Base-by-base conservation (phyloP, 345 rosid genomes). In the Cochlearia excelsa region DNA sequence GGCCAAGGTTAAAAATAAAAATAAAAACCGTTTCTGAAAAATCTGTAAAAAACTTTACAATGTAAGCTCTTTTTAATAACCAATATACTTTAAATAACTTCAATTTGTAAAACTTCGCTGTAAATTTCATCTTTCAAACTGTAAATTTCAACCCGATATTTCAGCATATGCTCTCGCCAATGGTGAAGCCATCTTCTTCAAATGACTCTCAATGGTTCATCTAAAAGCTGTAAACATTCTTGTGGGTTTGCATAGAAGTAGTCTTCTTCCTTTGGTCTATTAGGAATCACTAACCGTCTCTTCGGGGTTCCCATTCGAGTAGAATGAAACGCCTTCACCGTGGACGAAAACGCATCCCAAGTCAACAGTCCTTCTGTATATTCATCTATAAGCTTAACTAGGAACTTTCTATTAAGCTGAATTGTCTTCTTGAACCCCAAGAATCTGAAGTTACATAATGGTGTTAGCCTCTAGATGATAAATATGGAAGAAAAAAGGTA, bases 251-350 rank as follows among this genome's bases (percentile, higher is more conserved):
- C 75, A 49, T 92, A 92, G 75, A 92, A 92, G 62, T 82, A 83
- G 65, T 92, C 98, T 79, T 92, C 98, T 73, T 88, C 98, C 77
- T 92, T 92, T 0, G 96, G 98, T 78, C 78, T 84, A 53, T 88
- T 95, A 0, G 83, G 82, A 16, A 16, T 16, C 23, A 16, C 23
- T 16, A 16, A 16, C 37, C 96, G 84, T 29, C 38, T 65, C 77
- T 60, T 88, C 0, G 96, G 96, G 57, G 75, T 83, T 10, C 95
- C 95, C 86, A 83, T 86, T 49, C 88, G 77, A 70, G 75, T 77
- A 4, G 80, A 75, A 65, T 88, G 98, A 77, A 66, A 74, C 49
- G 77, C 82, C 79, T 86, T 88, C 69, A 92, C 81, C 3, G 59
- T 74, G 2, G 79, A 63, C 2, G 95, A 86, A 74, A 92, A 88